phyloP scores from a whole-genome alignment of 2,329 filamentous ascomycete species.

The Trichophyton equinum region DNA sequence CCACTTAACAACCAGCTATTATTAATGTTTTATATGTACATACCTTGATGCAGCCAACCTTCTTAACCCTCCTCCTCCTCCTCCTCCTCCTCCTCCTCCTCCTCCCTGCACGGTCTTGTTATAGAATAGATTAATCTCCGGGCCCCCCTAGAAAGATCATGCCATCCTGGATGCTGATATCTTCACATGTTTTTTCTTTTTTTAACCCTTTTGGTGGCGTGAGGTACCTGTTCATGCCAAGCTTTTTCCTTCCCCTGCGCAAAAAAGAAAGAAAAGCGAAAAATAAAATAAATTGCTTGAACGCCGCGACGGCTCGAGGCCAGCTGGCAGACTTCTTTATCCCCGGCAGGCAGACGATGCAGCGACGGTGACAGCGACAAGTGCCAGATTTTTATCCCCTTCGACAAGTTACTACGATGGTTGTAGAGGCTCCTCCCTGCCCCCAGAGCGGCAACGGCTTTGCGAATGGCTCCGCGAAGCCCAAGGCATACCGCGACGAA shows the following conservation, averaged over 20 bases:
- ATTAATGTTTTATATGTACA: background rate
- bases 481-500: conserved; percentile 4
- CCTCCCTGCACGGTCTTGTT: background rate
- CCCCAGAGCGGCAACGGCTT: conserved; percentile 41
- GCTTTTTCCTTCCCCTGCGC: background rate
- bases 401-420: conserved; percentile 75
- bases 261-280: background rate
- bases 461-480: conserved; percentile 4
- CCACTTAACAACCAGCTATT: background rate
- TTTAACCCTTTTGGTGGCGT: background rate
- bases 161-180: background rate
- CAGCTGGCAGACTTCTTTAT: background rate
- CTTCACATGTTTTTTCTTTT: background rate
- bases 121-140: background rate
- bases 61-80: no score
- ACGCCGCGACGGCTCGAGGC: background rate
- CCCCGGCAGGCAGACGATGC: background rate
- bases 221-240: background rate
- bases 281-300: background rate
- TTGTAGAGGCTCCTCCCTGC: conserved; percentile 33
- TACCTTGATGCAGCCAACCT: no score
- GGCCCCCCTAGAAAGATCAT: background rate
- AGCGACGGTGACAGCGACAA: background rate
- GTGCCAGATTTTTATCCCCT: conserved; percentile 28
- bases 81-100: no score